Base-by-base conservation (phyloP, 768 basidiomycete genomes). In the Lanmaoa pseudosensibilis region DNA sequence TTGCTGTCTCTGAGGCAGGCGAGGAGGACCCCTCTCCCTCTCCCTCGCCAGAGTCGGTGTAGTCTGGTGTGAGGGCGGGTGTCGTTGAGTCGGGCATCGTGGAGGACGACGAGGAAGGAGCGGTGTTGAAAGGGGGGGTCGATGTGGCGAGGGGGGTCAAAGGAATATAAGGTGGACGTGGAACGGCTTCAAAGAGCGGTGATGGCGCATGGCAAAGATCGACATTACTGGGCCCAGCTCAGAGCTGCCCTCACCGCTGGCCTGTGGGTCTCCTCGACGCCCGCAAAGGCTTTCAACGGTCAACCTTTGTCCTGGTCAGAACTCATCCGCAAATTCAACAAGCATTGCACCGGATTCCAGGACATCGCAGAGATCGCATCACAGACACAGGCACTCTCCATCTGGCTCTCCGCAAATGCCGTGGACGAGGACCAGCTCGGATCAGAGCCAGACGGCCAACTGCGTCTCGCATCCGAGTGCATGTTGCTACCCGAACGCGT, bases 321-420 rank as follows among this genome's bases (percentile, higher is more conserved):
- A 65, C 81, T 94, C 13, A 73, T 94, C 39, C 82, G 90, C 60
- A 94, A 94, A 72, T 92, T 91, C 75, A 86, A 88, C 69, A 94
- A 94, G 60, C 92, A 94, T 61, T 88, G 86, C 64, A 71, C 70
- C 6, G 85, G 86, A 0, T 84, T 78, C 61, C 63, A 69, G 57
- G 84, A 86, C 55, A 75, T 88, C 15, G 78, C 84, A 4, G 84
- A 87, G 61, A 77, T 90, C 56, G 88, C 86, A 18, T 81, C 78
- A 0, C 83, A 87, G 63, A 90, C 84, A 0, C 87, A 86, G 33
- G 78, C 80, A 1, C 74, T 92, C 32, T 80, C 83, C 6, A 65
- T 88, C 33, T 75, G 88, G 44, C 76, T 86, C 27, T 72, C 75
- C 12, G 77, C 80, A 0, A 76, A 76, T 43, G 74, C 78, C 2